A percentile compares a stretch with the other conserved stretches of the same genome.
These are phyloP conservation scores for Fraxinus dipetala DNA, from an alignment of 305 asterid genomes.

Conservation along the genomic window DNA sequence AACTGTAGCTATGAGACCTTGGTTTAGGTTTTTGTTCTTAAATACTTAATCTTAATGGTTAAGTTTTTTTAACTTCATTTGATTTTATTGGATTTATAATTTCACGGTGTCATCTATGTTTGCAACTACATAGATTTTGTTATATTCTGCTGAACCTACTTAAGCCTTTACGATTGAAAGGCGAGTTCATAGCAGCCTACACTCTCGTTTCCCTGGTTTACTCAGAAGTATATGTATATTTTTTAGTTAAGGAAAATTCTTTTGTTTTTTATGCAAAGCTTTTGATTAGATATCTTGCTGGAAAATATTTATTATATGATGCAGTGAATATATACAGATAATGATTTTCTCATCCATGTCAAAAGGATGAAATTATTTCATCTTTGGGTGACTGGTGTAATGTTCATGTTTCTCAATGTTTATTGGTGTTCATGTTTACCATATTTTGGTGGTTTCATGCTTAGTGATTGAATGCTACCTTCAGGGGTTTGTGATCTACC, in stretches of 20 bases:
- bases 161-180: background rate
- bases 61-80: background rate
- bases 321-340: too few species aligned
- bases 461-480: background rate
- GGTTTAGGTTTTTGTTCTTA: background rate
- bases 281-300: too few species aligned
- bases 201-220: background rate
- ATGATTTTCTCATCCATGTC: too few species aligned
- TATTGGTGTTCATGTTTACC: background rate
- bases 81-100: background rate
- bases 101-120: background rate
- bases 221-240: background rate
- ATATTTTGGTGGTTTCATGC: too few species aligned
- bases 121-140: background rate
- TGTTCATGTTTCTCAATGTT: background rate
- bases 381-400: background rate
- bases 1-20: background rate
- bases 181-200: background rate
- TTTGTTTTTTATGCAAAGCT: too few species aligned
- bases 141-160: background rate
- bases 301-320: too few species aligned
- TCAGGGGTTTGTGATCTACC: constrained; percentile 36
- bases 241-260: background rate
- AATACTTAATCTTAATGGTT: background rate
- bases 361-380: background rate